Base-by-base conservation (phyloP, 2,329 filamentous ascomycete genomes). In the Hymenoscyphus salicellus region DNA sequence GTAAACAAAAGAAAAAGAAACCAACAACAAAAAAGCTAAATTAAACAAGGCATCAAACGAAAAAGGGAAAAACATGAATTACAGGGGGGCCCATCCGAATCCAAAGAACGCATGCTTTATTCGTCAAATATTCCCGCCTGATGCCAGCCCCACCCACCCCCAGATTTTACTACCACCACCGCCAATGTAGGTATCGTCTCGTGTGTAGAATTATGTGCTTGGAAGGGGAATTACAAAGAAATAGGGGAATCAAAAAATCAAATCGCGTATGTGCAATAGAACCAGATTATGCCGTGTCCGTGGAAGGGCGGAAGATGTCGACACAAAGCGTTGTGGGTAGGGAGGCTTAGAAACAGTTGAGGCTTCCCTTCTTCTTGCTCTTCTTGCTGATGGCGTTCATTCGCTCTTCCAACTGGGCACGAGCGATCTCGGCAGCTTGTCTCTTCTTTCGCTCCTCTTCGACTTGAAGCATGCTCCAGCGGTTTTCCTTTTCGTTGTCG, bases 371-470 rank as follows among this genome's bases (percentile, higher is more conserved):
- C 86, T 96, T 74, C 86, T 96, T 74, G 67, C 74, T 97, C 81
- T 91, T 89, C 75, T 85, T 87, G 79, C 89, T 93, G 77, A 95
- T 89, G 65, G 91, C 89, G 74, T 94, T 93, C 88, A 99, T 99
- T 63, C 94, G 87, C 81, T 96, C 92, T 79, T 99, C 94, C 30
- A 99, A 85, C 74, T 96, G 91, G 46, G 90, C 91, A 62, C 91
- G 85, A 55, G 95, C 95, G 69, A 90, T 87, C 81, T 99, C 95
- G 41, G 96, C 93, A 68, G 94, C 91, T 69, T 92, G 85, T 66
- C 95, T 85, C 80, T 96, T 96, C 81, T 92, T 94, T 72, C 94
- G 87, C 83, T 99, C 95, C 79, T 99, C 94, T 77, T 99, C 96
- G 26, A 98, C 92, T 66, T 93, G 91, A 77, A 97, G 92, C 71